Base-by-base conservation (phyloP, 176 grass and related monocot genomes). In the Eremochloa ophiuroides region DNA sequence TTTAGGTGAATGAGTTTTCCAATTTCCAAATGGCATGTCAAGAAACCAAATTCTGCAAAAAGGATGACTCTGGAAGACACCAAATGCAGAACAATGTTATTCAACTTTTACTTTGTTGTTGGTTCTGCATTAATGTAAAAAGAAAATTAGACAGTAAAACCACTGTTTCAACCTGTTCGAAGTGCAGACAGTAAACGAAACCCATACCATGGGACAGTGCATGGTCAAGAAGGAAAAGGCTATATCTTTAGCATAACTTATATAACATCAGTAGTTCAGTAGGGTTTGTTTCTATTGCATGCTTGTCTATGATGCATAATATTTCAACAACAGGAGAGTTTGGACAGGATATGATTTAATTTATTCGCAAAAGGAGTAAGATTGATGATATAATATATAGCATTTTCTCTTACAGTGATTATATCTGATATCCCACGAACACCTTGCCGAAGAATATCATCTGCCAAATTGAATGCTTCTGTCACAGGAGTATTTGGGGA, bases 391-490 rank as follows among this genome's bases (percentile, higher is more conserved):
- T 16, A 35, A 12, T 10, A 10, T 23, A 8, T 62, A 48, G 28
- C 29, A 76, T 4, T 76, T 76, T 70, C 18, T 62, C 73, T 79
- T 77, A 94, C 93, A 50, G 87, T 94, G 84, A 94, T 92, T 63
- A 94, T 94, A 85, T 94, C 93, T 62, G 93, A 96, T 77, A 96
- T 96, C 61, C 93, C 93, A 64, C 88, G 90, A 53, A 96, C 86
- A 73, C 93, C 90, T 70, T 96, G 93, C 7, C 90, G 74, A 77
- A 93, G 93, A 69, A 96, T 93, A 90, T 93, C 93, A 75, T 96
- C 93, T 7, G 93, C 93, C 78, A 96, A 86, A 87, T 96, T 88
- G 71, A 96, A 96, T 81, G 90, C 93, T 80, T 93, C 93, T 47
- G 85, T 93, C 23, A 96, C 83, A 4, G 93, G 90, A 71, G 93